A percentile compares a stretch with the other conserved stretches of the same genome.
phyloP scores from a whole-genome alignment of 306 rosid genomes.

The Trifolium pratense region DNA sequence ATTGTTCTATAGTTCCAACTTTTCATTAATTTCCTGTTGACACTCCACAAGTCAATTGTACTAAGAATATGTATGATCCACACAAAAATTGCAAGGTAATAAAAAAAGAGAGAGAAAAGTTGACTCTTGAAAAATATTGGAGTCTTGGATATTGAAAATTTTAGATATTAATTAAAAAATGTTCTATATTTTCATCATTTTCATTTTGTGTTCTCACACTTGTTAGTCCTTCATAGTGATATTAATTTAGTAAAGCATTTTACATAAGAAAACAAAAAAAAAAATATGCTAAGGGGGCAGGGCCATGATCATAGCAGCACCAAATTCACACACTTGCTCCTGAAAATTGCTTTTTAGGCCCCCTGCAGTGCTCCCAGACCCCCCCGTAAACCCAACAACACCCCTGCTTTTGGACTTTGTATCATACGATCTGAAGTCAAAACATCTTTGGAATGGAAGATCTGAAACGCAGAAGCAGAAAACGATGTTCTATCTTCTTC shows the following conservation, averaged over 20 bases:
- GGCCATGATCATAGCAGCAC: neutral
- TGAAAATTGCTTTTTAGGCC: too few species aligned
- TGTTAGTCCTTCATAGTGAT: constrained; percentile 6
- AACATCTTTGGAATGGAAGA: too few species aligned
- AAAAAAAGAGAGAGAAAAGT: neutral
- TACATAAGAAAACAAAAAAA: neutral
- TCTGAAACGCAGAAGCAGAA: too few species aligned
- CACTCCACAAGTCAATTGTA: neutral
- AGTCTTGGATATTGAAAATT: neutral
- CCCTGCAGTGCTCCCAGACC: too few species aligned
- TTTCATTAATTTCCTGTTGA: neutral
- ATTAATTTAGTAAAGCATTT: neutral
- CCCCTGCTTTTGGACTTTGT: too few species aligned
- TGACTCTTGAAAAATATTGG: neutral
- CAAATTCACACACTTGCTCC: too few species aligned
- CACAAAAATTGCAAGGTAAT: too few species aligned
- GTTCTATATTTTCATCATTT: neutral
- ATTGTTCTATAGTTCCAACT: neutral
- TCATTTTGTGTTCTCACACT: neutral
- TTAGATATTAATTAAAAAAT: neutral
- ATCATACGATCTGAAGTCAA: too few species aligned
- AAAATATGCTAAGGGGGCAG: neutral
- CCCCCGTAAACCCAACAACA: too few species aligned
- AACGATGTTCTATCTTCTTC: too few species aligned
- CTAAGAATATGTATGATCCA: too few species aligned